These are phyloP conservation scores for Hansenula sp. DNA, from an alignment of 1,139 yeast genomes.

Conservation along the genomic window DNA sequence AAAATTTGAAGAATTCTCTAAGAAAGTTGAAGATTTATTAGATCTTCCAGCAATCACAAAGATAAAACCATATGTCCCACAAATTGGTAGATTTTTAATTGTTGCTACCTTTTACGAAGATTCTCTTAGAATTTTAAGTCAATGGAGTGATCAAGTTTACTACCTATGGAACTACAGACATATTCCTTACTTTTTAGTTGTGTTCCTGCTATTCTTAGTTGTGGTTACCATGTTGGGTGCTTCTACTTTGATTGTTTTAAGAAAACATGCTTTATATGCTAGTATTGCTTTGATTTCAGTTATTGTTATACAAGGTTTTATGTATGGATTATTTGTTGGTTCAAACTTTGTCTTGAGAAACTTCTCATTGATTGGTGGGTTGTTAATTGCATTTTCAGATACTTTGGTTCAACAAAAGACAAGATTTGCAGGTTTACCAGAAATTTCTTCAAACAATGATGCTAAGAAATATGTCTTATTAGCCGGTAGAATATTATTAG, in stretches of 20 bases:
- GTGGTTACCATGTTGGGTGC: slow-evolving; percentile 70
- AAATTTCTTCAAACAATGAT: slow-evolving; percentile 73
- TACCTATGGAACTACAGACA: slow-evolving; percentile 80
- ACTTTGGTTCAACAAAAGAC: slow-evolving; percentile 77
- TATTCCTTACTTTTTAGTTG: slow-evolving; percentile 74
- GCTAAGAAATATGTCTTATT: slow-evolving; percentile 80
- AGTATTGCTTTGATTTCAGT: slow-evolving; percentile 68
- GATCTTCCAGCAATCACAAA: slow-evolving; percentile 28
- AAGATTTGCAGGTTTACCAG: slow-evolving; percentile 87
- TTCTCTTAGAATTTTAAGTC: slow-evolving; percentile 75
- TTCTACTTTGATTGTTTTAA: slow-evolving; percentile 66
- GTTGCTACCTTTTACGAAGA: slow-evolving; percentile 96
- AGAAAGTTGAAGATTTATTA: slow-evolving; percentile 33
- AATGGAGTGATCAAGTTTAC: slow-evolving; percentile 89
- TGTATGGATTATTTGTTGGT: slow-evolving; percentile 85
- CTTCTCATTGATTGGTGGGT: slow-evolving; percentile 89
- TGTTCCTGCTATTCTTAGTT: slow-evolving; percentile 59
- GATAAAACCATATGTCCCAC: slow-evolving; percentile 73
- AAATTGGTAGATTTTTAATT: slow-evolving; percentile 82
- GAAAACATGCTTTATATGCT: slow-evolving; percentile 69
- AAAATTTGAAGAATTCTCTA: slow-evolving; percentile 25
- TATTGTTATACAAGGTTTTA: slow-evolving; percentile 79
- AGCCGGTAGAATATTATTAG: slow-evolving; percentile 85
- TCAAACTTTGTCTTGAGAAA: slow-evolving; percentile 80
- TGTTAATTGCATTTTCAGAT: slow-evolving; percentile 84